These are phyloP conservation scores for Myxozyma udenii DNA, from an alignment of 805 yeast genomes.

Conservation along the genomic window DNA sequence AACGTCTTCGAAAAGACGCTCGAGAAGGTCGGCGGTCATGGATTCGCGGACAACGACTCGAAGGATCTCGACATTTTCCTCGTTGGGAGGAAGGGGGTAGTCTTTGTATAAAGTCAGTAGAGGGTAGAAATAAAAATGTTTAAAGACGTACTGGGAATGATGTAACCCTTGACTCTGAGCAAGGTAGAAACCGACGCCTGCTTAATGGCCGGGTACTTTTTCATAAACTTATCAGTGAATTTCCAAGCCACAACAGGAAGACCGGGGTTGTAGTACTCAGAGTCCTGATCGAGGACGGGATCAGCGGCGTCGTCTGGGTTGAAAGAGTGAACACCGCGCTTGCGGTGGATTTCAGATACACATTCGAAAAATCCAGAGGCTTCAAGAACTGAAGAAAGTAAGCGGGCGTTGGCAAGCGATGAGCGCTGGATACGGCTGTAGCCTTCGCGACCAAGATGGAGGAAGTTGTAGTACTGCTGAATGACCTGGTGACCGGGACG, in stretches of 20 bases:
- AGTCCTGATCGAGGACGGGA: constrained; percentile 15
- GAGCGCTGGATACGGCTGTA: constrained; percentile 58
- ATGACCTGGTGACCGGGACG: constrained; percentile 90
- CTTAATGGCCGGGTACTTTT: constrained; percentile 73
- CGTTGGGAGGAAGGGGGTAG: constrained; percentile 69
- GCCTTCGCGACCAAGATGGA: constrained; percentile 71
- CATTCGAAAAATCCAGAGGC: constrained; percentile 65
- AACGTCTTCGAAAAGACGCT: constrained; percentile 32
- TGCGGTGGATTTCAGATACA: constrained; percentile 73
- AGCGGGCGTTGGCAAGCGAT: constrained; percentile 70
- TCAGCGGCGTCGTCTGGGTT: constrained; percentile 26
- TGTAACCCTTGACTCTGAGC: constrained; percentile 78
- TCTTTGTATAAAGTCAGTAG: constrained; percentile 49
- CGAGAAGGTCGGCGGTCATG: constrained; percentile 59
- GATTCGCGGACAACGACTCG: constrained; percentile 80
- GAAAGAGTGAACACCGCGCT: constrained; percentile 40
- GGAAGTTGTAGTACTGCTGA: constrained; percentile 79
- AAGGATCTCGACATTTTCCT: constrained; percentile 62
- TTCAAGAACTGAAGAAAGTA: constrained; percentile 58
- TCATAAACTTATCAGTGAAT: constrained; percentile 56
- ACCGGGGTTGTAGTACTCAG: constrained; percentile 59
- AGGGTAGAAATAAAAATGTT: not conserved
- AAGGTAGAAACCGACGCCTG: constrained; percentile 71
- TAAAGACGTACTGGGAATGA: constrained; percentile 43
- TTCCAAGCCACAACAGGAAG: constrained; percentile 88